Evolutionary conservation across 257 asterid genomes (phyloP), one percentile per base, ranked within the genome.

Genomic region (Nicotiana undulata): DNA sequence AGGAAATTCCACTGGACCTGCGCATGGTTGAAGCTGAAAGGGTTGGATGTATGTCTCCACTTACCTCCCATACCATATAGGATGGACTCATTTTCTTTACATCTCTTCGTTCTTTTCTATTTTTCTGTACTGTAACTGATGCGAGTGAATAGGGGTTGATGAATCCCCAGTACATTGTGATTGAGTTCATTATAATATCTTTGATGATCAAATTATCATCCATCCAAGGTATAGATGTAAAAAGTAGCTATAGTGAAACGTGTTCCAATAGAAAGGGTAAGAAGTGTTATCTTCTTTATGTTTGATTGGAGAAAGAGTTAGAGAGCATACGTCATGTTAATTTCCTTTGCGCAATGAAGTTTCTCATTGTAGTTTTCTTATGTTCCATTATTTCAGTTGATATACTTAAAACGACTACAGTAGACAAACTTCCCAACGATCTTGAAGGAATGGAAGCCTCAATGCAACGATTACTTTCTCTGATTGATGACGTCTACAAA

Each of bases 391-490:
- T n/a, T 80, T 81, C 83, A 94, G 99, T 89, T 88, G 98, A 94
- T 88, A 86, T 94, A 24, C 95, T 96, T 31, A 92, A 91, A 90
- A 91, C 92, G 70, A 90, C 95, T 66, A 85, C 77, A 52, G 98
- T 96, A 55, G 98, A 94, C 88, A 94, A 93, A 87, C 90, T 96
- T 66, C 98, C 98, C 5, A 89, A 85, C 81, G 98, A 96, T 82
- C 86, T 96, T 63, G 99, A 96, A 85, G 99, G 99, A 84, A 94
- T 94, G 97, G 99, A 94, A 85, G 93, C 93, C 51, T 85, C 98
- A n/a, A 94, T 92, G 97, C 96, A 89, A 80, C 90, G 94, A 26
- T 83, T 96, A 88, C 94, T 94, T 84, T 91, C 94, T 87, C 86
- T 96, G 12, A 90, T 96, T 12, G 97, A 91, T 67, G 99, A 94